phyloP scores from a whole-genome alignment of 768 basidiomycete genomes.

The Termitomyces sp. region DNA sequence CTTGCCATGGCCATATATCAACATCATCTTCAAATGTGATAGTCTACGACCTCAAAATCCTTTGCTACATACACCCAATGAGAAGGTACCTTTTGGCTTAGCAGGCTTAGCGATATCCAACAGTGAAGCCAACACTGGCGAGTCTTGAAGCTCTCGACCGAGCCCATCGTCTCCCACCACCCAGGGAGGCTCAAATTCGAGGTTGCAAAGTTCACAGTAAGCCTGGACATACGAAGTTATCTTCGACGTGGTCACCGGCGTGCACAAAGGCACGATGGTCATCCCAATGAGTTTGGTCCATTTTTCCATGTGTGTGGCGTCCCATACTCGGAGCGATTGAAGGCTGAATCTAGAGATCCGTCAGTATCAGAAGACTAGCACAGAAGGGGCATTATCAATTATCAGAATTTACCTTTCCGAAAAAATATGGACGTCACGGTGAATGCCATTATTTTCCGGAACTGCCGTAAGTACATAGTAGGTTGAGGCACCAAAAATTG shows the following conservation, averaged over 20 bases:
- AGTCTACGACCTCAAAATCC: neutral
- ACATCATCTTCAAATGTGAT: neutral
- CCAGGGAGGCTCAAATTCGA: neutral
- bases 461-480: too few species aligned
- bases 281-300: slow-evolving; percentile 3
- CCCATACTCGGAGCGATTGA: slow-evolving; percentile 6
- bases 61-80: neutral
- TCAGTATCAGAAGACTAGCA: too few species aligned
- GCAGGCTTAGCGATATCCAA: neutral
- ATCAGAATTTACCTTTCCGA: too few species aligned
- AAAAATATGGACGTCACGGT: too few species aligned
- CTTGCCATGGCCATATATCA: too few species aligned
- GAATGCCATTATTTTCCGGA: too few species aligned
- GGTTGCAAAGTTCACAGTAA: neutral
- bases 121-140: neutral
- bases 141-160: neutral
- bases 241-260: neutral
- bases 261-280: neutral
- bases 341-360: neutral
- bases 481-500: too few species aligned
- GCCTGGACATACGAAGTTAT: neutral
- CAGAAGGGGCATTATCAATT: too few species aligned
- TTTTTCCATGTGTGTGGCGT: slow-evolving; percentile 7
- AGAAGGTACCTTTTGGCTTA: neutral
- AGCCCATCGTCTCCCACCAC: neutral